Base-by-base conservation (phyloP, 2,329 filamentous ascomycete genomes). In the Trichoderma sp. region DNA sequence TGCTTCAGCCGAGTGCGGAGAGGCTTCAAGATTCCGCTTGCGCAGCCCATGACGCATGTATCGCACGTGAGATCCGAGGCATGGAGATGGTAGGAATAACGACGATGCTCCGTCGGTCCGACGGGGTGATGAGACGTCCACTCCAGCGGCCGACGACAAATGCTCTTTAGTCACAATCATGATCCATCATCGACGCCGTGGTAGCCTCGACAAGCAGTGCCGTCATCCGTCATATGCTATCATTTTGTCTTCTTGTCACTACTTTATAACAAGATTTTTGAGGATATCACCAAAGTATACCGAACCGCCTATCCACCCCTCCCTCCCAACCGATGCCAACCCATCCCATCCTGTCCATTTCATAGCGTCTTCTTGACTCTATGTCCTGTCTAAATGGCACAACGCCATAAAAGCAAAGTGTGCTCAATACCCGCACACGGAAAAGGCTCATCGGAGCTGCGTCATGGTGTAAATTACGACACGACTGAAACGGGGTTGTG, bases 401-500 rank as follows among this genome's bases (percentile, higher is more conserved):
- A 72, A 70, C 70, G 68, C 67, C 69, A 68, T 40, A 33, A 65
- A 43, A 33, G 27, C 13, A 37, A 43, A 57, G 40, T 55, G 52
- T 55, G 35, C 61, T 64, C 61, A 64, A 33, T 14, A 60, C 29
- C 37, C 13, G 31, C 35, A 58, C 37, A 37, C 33, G 29, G 16
- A 57, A 24, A 43, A 58, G 21, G 47, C 33, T 24, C 13, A 19
- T 24, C 47, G 11, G 37, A 49, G 52, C 52, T 14, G 27, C 24
- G 24, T 55, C 19, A 52, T 70, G 57, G 68, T 40, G 29, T 58
- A 14, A 19, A 29, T 21, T 77, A 81, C 47, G 79, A 79, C 27
- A 77, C 75, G 33, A 81, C 79, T 31, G 74, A 76, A 60, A 80
- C 76, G 43, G 79, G 78, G 75, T 72, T 62, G 49, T 81, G 78